Base-by-base conservation (phyloP, 768 basidiomycete genomes). In the Gelatoporia subvermispora region DNA sequence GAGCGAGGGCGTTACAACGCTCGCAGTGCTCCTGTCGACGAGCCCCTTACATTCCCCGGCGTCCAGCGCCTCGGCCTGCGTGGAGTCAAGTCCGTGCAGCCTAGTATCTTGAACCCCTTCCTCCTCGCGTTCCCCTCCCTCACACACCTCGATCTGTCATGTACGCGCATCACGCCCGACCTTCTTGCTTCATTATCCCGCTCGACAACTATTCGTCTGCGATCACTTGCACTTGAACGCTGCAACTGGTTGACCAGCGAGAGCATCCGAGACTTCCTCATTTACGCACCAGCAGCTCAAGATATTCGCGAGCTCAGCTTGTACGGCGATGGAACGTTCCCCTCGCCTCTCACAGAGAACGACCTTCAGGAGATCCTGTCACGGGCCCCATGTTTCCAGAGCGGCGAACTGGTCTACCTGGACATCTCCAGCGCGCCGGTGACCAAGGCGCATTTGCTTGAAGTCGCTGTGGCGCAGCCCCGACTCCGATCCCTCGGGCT, bases 121-220 rank as follows among this genome's bases (percentile, higher is more conserved):
- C 75, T 93, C 41, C 69, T 86, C 35, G 82, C 90, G 1, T 92
- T 91, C 69, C 90, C 92, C 0, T 79, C 79, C 37, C 81, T 97
- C 18, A 92, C 91, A 15, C 88, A 93, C 61, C 82, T 96, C 59
- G 92, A 96, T 64, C 77, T 96, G 22, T 94, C 93, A 2, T 86
- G 87, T 47, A 97, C 93, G n/a, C 85, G 88, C 5, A 76, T 79
- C 31, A 80, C 79, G 1, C 79, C 88, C 3, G 83, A 91, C 25
- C 78, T 96, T 8, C 81, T 98, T 8, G 66, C 73, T 23, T 68
- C 76, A 0, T 73, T 97, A 13, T 80, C 81, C 1, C 67, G 74
- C 22, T 86, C 87, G 3, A 55, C 70, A 5, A 83, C 84, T 23
- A 68, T 91, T 51, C 80, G 76, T 22, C 75, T 99, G 35, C 76